A percentile compares a stretch with the other conserved stretches of the same genome.
Evolutionary conservation across 345 rosid genomes (phyloP).

Genomic region (Psidium friedrichsthalianum): DNA sequence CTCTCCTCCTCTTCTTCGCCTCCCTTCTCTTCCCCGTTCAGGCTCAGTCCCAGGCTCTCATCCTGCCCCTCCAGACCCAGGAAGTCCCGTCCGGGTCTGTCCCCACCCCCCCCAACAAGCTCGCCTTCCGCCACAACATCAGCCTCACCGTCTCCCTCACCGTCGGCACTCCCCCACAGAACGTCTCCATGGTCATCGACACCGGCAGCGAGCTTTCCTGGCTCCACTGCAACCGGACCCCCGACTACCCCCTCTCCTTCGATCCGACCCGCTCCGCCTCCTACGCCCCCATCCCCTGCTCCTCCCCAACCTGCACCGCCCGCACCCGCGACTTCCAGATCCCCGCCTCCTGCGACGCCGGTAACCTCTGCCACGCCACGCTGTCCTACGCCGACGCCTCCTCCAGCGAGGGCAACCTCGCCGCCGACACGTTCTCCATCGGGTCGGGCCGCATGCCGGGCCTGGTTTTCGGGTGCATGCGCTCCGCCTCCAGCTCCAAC

Average conservation of each 20-base stretch:
- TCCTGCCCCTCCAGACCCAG: constrained; percentile 55
- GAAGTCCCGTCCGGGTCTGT: constrained; percentile 20
- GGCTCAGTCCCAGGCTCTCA: constrained; percentile 11
- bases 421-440: constrained; percentile 46
- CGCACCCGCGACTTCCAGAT: constrained; percentile 63
- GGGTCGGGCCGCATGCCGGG: constrained; percentile 37
- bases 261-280: constrained; percentile 59
- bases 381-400: constrained; percentile 82
- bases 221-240: constrained; percentile 64
- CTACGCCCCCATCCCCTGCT: constrained; percentile 51
- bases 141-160: constrained; percentile 66
- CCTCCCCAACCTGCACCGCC: constrained; percentile 57
- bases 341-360: constrained; percentile 77
- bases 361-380: constrained; percentile 63
- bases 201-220: constrained; percentile 93
- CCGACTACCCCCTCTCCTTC: constrained; percentile 21
- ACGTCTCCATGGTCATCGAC: constrained; percentile 80
- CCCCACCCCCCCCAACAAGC: constrained; percentile 51
- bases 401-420: constrained; percentile 81
- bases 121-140: constrained; percentile 72
- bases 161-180: constrained; percentile 85
- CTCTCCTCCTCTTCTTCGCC: background rate
- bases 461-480: constrained; percentile 84
- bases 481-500: constrained; percentile 52
- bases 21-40: constrained; percentile 7